Percentiles rank a stretch among this genome's conserved stretches.
Evolutionary conservation across 495 filamentous ascomycete genomes (phyloP).

Genomic region (Annulohypoxylon stygium): DNA sequence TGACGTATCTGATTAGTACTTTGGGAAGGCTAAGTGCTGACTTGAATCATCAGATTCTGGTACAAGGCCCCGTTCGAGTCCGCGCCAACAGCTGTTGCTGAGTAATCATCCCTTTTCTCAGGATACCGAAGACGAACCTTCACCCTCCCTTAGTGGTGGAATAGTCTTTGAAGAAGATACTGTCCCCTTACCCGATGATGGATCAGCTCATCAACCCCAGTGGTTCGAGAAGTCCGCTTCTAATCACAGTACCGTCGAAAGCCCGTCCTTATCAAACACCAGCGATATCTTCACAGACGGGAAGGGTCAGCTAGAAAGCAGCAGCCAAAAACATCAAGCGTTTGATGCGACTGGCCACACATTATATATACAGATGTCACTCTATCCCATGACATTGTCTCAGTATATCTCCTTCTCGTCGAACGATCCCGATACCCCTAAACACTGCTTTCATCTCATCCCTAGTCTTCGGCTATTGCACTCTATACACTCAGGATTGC

Average conservation of each 20-base stretch:
- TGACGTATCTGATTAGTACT: neutral
- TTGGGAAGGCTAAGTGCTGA: neutral
- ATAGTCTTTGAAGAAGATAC: conserved; percentile 51
- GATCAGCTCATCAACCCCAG: conserved; percentile 39
- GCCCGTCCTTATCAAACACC: conserved; percentile 54
- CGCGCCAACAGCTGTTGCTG: conserved; percentile 39
- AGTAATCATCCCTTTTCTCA: conserved; percentile 42
- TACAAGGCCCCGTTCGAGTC: neutral
- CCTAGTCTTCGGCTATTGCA: conserved; percentile 55
- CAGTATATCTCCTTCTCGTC: conserved; percentile 51
- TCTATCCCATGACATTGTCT: conserved; percentile 67
- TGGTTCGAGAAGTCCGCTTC: conserved; percentile 52
- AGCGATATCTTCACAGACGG: conserved; percentile 67
- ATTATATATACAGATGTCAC: conserved; percentile 70
- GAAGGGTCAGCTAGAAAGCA: conserved; percentile 57
- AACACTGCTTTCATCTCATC: conserved; percentile 68
- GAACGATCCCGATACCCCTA: conserved; percentile 35
- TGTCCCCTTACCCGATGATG: conserved; percentile 6
- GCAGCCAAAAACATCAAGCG: conserved; percentile 45
- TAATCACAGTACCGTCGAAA: conserved; percentile 48
- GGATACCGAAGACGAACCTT: conserved; percentile 13
- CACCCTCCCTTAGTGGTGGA: conserved; percentile 36
- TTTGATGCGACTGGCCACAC: conserved; percentile 57
- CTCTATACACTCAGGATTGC: conserved; percentile 49
- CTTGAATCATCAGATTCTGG: conserved; percentile 19